Percentiles rank a stretch among this genome's conserved stretches.
phyloP scores from a whole-genome alignment of 2,329 filamentous ascomycete species.

The Emergomyces pasteurianus region DNA sequence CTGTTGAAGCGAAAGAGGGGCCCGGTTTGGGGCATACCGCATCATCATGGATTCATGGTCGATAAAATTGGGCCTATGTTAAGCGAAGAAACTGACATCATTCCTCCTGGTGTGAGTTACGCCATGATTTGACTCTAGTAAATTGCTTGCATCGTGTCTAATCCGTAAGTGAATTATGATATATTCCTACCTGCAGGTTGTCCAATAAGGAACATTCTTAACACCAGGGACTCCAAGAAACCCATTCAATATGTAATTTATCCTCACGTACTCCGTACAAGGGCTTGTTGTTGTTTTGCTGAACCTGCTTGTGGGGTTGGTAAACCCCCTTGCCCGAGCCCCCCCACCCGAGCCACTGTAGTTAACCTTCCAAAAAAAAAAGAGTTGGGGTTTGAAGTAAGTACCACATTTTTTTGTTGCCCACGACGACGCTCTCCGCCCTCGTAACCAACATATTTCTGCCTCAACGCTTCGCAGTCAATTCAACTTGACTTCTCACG shows the following conservation, averaged over 20 bases:
- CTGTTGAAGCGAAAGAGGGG: not conserved
- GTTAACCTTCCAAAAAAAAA: not conserved
- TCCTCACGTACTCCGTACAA: too few relatives aligned
- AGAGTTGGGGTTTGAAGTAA: not conserved
- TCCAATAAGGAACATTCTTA: not conserved
- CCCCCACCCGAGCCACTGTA: not conserved
- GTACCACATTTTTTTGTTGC: not conserved
- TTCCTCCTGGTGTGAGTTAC: not conserved
- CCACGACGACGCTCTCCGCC: not conserved
- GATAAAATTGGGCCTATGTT: not conserved
- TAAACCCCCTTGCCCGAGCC: too few relatives aligned
- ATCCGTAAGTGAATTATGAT: too few relatives aligned
- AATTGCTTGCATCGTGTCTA: not conserved
- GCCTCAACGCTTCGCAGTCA: constrained; percentile 4
- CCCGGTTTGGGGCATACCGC: too few relatives aligned
- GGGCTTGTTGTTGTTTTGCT: not conserved
- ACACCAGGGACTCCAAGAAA: not conserved
- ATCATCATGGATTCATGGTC: too few relatives aligned
- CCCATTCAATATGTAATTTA: too few relatives aligned
- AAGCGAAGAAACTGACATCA: not conserved
- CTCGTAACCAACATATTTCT: not conserved
- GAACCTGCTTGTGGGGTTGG: too few relatives aligned
- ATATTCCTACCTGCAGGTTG: not conserved
- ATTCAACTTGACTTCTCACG: constrained; percentile 10
- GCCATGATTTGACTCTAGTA: not conserved